A percentile compares a stretch with the other conserved stretches of the same genome.
phyloP scores from a whole-genome alignment of 2,329 filamentous ascomycete genomes.

The Mycosphaerella arachidis region DNA sequence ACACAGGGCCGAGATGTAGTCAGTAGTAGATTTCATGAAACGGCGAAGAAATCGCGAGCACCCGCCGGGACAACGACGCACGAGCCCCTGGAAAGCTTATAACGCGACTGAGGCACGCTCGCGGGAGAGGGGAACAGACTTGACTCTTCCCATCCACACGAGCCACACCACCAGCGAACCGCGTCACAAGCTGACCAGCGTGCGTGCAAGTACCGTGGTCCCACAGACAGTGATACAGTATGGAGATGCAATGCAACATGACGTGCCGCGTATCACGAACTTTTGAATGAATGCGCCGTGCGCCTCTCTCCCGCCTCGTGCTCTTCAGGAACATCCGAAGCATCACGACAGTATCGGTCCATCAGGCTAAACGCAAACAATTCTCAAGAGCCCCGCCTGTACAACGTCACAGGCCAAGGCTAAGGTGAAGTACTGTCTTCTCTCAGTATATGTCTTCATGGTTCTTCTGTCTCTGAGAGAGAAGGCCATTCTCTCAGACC shows the following conservation, averaged over 20 bases:
- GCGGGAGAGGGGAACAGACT: too few relatives aligned
- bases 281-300: background rate
- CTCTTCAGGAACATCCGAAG: background rate
- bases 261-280: background rate
- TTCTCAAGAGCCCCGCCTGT: background rate
- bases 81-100: too few relatives aligned
- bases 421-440: background rate
- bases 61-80: background rate
- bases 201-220: too few relatives aligned
- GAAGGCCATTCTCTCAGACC: background rate
- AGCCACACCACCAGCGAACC: too few relatives aligned
- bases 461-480: too few relatives aligned
- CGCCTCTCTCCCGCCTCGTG: background rate
- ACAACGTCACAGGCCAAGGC: background rate
- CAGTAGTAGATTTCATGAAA: background rate
- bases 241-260: background rate
- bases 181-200: too few relatives aligned
- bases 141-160: too few relatives aligned
- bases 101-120: too few relatives aligned
- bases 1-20: background rate
- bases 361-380: background rate
- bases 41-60: background rate
- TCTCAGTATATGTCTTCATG: too few relatives aligned
- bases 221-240: background rate
- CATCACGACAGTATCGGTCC: background rate